Percentiles rank a stretch among this genome's conserved stretches.
These are phyloP conservation scores for Beauveria rudraprayagi DNA, from an alignment of 2,329 filamentous ascomycete genomes.

Conservation along the genomic window DNA sequence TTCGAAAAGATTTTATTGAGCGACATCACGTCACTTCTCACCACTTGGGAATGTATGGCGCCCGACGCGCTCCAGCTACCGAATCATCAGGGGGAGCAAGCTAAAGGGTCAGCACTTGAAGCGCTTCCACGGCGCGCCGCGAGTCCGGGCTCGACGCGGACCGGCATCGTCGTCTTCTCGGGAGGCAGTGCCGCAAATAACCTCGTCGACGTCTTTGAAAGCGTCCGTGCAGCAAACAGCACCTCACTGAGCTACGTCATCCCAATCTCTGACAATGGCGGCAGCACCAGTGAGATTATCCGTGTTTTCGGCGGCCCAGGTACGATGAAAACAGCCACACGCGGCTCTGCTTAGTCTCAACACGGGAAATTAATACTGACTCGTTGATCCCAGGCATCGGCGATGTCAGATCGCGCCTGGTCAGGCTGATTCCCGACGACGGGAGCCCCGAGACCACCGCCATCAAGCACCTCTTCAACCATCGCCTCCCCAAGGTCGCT, in stretches of 20 bases:
- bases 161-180: conserved; percentile 70
- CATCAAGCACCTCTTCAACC: conserved; percentile 79
- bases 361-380: not conserved
- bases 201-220: conserved; percentile 81
- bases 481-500: conserved; percentile 56
- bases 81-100: not conserved
- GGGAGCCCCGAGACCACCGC: conserved; percentile 59
- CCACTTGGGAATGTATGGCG: not conserved
- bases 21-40: not conserved
- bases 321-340: conserved; percentile 24
- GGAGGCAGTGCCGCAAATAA: conserved; percentile 92
- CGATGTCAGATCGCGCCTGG: conserved; percentile 53
- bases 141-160: conserved; percentile 3
- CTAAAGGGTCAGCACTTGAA: not conserved
- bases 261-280: conserved; percentile 92
- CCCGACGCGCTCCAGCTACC: conserved; percentile 2
- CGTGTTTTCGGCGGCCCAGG: conserved; percentile 91
- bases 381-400: conserved; percentile 45
- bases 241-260: conserved; percentile 77
- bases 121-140: not conserved
- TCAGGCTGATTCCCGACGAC: conserved; percentile 72
- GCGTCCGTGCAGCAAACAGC: conserved; percentile 53
- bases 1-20: not conserved
- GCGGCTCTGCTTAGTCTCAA: not conserved
- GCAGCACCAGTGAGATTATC: conserved; percentile 87